Percentiles rank a stretch among this genome's conserved stretches.
phyloP scores from a whole-genome alignment of 177 flowering plant species.

The Vitis hybrid region DNA sequence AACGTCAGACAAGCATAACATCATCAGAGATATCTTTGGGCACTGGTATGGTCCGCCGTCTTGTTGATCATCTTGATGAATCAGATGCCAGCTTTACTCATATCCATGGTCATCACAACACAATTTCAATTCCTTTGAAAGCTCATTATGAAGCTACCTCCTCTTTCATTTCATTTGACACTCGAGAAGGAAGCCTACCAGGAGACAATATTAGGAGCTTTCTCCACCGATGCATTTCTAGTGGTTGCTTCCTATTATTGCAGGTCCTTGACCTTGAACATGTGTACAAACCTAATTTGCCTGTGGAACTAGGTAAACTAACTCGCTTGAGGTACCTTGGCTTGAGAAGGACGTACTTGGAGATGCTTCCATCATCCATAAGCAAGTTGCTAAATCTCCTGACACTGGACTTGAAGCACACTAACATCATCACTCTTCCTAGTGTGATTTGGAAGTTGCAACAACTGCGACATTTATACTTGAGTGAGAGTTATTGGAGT shows the following conservation, averaged over 20 bases:
- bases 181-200: slow-evolving; percentile 11
- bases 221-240: not conserved
- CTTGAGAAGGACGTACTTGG: slow-evolving; percentile 19
- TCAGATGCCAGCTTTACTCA: too few species aligned
- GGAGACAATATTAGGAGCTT: slow-evolving; percentile 9
- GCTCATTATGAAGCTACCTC: too few species aligned
- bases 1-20: too few species aligned
- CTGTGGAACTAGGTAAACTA: not conserved
- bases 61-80: too few species aligned
- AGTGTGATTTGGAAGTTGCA: slow-evolving; percentile 17
- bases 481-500: slow-evolving; percentile 3
- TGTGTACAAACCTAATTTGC: slow-evolving; percentile 17
- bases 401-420: slow-evolving; percentile 25
- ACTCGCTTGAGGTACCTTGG: slow-evolving; percentile 18
- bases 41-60: too few species aligned
- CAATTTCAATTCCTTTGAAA: too few species aligned
- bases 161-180: slow-evolving; percentile 7
- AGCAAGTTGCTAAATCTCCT: slow-evolving; percentile 10
- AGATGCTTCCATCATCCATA: slow-evolving; percentile 9
- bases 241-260: slow-evolving; percentile 2
- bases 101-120: too few species aligned
- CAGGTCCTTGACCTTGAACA: slow-evolving; percentile 26
- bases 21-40: too few species aligned
- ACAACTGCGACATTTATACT: slow-evolving; percentile 17
- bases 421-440: slow-evolving; percentile 15